Evolutionary conservation across 768 basidiomycete genomes (phyloP).

Genomic region (Guyanaporus albipodus): DNA sequence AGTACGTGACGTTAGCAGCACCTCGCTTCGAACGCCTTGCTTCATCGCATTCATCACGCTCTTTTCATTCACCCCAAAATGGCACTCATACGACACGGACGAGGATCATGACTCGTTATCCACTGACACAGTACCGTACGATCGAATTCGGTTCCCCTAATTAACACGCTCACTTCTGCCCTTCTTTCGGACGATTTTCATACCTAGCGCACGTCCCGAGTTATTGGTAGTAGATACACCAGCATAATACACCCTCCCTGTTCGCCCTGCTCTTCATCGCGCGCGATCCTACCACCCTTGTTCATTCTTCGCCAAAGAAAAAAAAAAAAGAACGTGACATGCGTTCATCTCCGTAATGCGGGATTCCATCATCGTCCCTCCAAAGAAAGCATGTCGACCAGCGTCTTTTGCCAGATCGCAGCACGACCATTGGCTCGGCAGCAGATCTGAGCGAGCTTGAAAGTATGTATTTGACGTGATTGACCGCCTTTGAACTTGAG

Average conservation of each 20-base stretch:
- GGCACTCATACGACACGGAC: conserved; percentile 28
- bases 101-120: conserved; percentile 29
- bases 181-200: not conserved
- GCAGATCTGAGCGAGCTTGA: too few relatives aligned
- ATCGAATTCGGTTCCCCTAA: conserved; percentile 23
- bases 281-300: not conserved
- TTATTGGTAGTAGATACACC: conserved; percentile 19
- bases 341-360: not conserved
- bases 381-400: too few relatives aligned
- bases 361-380: not conserved
- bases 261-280: not conserved
- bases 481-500: too few relatives aligned
- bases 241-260: conserved; percentile 9
- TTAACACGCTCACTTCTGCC: conserved; percentile 9
- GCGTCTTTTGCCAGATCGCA: not conserved
- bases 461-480: too few relatives aligned
- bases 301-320: too few relatives aligned
- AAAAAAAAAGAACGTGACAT: not conserved
- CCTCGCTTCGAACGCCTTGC: conserved; percentile 6
- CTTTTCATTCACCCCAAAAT: conserved; percentile 20
- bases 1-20: conserved; percentile 18
- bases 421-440: not conserved
- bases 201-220: conserved; percentile 6
- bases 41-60: conserved; percentile 15
- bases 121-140: conserved; percentile 7